phyloP scores from a whole-genome alignment of 2,329 filamentous ascomycete species.

The Colletotrichum tanaceti region DNA sequence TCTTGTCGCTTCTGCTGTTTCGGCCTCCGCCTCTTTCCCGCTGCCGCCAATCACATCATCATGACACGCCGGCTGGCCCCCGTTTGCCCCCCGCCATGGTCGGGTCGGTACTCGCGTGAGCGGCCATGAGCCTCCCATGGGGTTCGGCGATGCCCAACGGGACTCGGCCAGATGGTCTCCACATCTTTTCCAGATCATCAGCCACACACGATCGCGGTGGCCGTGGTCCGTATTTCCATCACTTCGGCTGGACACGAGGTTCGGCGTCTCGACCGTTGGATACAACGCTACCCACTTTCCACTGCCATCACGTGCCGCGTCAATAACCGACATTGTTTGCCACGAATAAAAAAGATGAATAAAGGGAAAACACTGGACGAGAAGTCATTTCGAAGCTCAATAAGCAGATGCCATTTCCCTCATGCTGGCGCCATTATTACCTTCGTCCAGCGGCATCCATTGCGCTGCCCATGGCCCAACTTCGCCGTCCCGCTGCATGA shows the following conservation, averaged over 20 bases:
- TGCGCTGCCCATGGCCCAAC: conserved; percentile 10
- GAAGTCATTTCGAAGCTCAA: conserved; percentile 4
- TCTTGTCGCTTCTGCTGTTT: conserved; percentile 14
- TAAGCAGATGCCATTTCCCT: background rate
- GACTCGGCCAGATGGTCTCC: background rate
- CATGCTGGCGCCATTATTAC: background rate
- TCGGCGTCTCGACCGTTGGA: background rate
- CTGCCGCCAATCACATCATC: conserved; percentile 15
- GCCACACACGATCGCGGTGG: background rate
- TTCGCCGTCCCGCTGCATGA: background rate
- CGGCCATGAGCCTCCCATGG: conserved; percentile 26
- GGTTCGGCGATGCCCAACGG: conserved; percentile 8
- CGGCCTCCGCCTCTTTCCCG: conserved; percentile 21
- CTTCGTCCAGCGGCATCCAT: background rate
- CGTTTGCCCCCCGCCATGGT: background rate
- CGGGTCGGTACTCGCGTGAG: conserved; percentile 3
- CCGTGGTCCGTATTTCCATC: background rate
- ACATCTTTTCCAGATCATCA: background rate
- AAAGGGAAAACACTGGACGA: background rate
- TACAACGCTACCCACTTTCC: conserved; percentile 11
- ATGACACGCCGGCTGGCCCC: background rate
- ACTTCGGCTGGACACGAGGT: background rate
- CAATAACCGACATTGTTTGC: background rate
- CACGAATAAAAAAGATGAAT: background rate
- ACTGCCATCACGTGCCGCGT: conserved; percentile 20